Conservation (phyloP, 1,284 basidiomycete genomes). For the Phellopilus nigrolimitatus region DNA sequence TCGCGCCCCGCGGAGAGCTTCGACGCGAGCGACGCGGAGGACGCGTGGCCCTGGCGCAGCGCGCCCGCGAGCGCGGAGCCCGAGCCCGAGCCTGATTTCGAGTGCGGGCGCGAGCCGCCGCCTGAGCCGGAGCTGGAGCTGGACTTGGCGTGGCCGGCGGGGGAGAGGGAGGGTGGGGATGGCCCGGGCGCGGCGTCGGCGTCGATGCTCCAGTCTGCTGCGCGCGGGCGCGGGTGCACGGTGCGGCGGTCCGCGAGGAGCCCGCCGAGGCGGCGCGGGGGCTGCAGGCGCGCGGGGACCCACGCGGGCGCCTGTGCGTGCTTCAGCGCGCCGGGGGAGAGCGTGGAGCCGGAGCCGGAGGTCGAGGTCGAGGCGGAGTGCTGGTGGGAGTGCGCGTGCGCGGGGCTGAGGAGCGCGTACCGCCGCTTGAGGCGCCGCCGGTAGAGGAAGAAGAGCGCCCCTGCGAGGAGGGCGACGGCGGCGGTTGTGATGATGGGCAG, state of each 20-base stretch:
- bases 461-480: slow-evolving; percentile 9
- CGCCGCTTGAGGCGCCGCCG: slow-evolving; percentile 14
- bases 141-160: background rate
- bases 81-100: background rate
- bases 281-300: slow-evolving; percentile 14
- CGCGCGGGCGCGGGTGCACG: slow-evolving; percentile 14
- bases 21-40: background rate
- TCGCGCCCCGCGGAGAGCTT: background rate
- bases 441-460: slow-evolving; percentile 8
- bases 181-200: background rate
- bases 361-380: background rate
- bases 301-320: slow-evolving; percentile 9
- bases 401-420: background rate
- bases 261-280: slow-evolving; percentile 14
- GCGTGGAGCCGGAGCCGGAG: background rate
- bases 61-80: background rate
- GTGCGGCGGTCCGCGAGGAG: slow-evolving; percentile 9
- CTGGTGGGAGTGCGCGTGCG: background rate
- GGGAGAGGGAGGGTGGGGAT: no score
- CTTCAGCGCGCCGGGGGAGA: background rate
- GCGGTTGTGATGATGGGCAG: slow-evolving; percentile 12
- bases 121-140: background rate
- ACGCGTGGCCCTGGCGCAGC: background rate
- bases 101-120: background rate
- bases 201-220: slow-evolving; percentile 18